Evolutionary conservation across 2,329 filamentous ascomycete species (phyloP), one percentile per base, ranked within the genome.

Genomic region (Phaeosphaeria sp.): DNA sequence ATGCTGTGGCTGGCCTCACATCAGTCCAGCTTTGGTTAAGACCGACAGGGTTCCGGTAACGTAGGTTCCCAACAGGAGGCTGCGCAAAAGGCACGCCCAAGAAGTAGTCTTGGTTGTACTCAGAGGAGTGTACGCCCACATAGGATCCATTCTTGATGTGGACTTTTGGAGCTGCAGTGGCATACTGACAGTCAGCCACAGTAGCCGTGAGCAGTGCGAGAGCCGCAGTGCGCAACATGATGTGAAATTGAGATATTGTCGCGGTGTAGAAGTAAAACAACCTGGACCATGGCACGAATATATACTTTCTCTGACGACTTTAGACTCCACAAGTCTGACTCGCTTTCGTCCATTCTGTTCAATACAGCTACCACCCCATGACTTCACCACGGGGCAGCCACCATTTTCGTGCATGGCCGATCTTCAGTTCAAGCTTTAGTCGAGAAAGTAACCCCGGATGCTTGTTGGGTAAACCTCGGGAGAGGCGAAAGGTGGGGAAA

Each of bases 1-100:
- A 63, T 60, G 73, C 18, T 51, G 70, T 80, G 44, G 78, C 78
- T 44, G 78, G 76, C 43, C 68, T 68, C 22, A 77, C 69, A 15
- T 73, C 72, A 50, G 65, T 64, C 63, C 73, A 82, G 18, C 72
- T 73, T 5, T 65, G 66, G 57, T 86, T 81, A 25, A 86, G 66
- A 2, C 79, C 66, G 50, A 79, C 75, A 0, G 85, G 83, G 1
- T 78, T 65, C 1, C 76, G 75, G 63, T 87, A 87, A 6, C 86
- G 81, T 46, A 87, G 71, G 58, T 81, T 72, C 2, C 82, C 68
- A 20, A 71, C 63, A 4, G 68, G 67, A n/a, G 67, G 62, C 22
- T 71, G 67, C 10, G 68, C 68, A 69, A 83, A 87, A 0, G 84
- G 85, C 1, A 87, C 70, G 15, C 80, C 80, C 22, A 82, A 71